Evolutionary conservation across 371 early-diverging fungal species (phyloP), one percentile per base, ranked within the genome.

Genomic region (Apophysomyces elegans): DNA sequence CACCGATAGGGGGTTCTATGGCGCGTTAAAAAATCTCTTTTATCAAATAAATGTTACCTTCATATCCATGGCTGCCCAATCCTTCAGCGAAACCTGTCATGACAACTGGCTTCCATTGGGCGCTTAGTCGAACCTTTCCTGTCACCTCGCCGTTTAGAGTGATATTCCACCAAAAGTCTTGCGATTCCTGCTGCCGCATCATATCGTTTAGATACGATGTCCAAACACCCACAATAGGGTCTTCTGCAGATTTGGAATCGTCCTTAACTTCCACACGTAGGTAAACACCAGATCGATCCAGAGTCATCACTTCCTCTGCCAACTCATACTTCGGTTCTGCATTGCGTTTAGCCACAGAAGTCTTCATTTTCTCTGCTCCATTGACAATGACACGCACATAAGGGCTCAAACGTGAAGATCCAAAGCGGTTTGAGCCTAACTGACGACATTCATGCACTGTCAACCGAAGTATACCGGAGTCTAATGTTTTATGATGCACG

Each of bases 1-100:
- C 85, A 44, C 97, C 97, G 16, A 94, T 86, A 5, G 95, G 86
- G 16, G 86, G 80, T 13, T 75, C 81, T 83, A 64, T 1, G 57
- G 21, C 13, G 63, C 6, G n/a, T 59, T 7, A 63, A 36, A 5
- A 36, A 9, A 12, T 38, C 35, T 1, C 45, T 21, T 8, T 16
- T 38, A 37, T 9, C 11, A 60, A n/a, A 36, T 9, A 21, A 35
- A 6, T 21, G 64, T 66, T 71, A 75, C 76, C 68, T 54, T 84
- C 73, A 14, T 73, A 64, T n/a, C 73, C 75, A 26, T 78, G 78
- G 41, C 68, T 63, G 21, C 75, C 79, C 35, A 79, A 45, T 58
- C 78, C 75, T 4, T 79, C 76, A 6, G 69, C 69, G 1, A 79
- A 56, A 0, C 79, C 80, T 12, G 64, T 45, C 83, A 86, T 78